A percentile compares a stretch with the other conserved stretches of the same genome.
These are phyloP conservation scores for Cladorrhinum sp. DNA, from an alignment of 2,329 filamentous ascomycete genomes.

Conservation along the genomic window DNA sequence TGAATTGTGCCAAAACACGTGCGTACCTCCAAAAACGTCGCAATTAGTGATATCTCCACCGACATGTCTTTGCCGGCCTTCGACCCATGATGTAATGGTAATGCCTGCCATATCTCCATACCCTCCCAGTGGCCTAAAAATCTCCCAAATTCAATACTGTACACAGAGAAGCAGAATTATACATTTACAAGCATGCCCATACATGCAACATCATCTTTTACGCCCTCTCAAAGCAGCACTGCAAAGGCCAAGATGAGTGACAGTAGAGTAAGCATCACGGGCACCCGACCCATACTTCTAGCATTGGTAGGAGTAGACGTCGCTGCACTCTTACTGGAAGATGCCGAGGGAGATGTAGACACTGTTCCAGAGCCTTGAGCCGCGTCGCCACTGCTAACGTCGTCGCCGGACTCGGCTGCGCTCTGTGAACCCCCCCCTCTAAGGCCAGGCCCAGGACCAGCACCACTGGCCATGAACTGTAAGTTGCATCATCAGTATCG, in stretches of 20 bases:
- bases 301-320: constrained; percentile 18
- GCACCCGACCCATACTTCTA: constrained; percentile 37
- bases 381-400: constrained; percentile 45
- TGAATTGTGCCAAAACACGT: not conserved
- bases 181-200: constrained; percentile 8
- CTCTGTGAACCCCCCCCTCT: constrained; percentile 53
- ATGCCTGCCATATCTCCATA: not conserved
- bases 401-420: constrained; percentile 36
- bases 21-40: constrained; percentile 12
- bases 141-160: constrained; percentile 3
- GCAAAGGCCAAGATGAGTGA: constrained; percentile 36
- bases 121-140: not conserved
- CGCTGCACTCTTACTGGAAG: constrained; percentile 34
- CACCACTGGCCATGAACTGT: constrained; percentile 52
- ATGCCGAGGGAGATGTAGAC: constrained; percentile 33
- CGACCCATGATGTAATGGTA: not conserved
- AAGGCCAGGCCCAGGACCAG: constrained; percentile 53
- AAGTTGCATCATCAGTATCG: not conserved
- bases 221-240: not conserved
- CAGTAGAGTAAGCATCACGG: constrained; percentile 36
- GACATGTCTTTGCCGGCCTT: not conserved
- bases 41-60: not conserved
- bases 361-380: constrained; percentile 38
- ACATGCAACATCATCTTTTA: constrained; percentile 1
- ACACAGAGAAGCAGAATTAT: constrained; percentile 1